Conservation (phyloP, 306 rosid genomes). For the Quercus variabilis region DNA sequence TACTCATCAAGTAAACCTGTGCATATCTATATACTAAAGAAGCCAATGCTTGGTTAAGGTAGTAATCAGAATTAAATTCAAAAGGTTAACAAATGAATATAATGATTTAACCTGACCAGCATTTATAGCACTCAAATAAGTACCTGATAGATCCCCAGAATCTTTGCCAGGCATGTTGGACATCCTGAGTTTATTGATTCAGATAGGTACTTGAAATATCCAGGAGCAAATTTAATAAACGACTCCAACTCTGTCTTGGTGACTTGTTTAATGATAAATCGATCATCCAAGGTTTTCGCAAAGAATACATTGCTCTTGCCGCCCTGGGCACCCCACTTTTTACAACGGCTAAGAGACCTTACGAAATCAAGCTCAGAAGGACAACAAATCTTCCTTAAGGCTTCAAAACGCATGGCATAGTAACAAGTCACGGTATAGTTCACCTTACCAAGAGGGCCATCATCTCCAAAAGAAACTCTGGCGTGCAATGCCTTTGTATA, state of each 20-base stretch:
- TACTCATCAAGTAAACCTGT: neutral
- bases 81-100: neutral
- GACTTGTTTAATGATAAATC: slow-evolving; percentile 88
- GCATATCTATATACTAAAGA: neutral
- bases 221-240: slow-evolving; percentile 76
- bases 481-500: slow-evolving; percentile 69
- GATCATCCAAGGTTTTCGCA: slow-evolving; percentile 91
- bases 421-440: slow-evolving; percentile 73
- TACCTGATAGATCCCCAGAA: slow-evolving; percentile 98
- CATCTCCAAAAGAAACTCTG: slow-evolving; percentile 82
- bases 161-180: slow-evolving; percentile 95
- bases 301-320: slow-evolving; percentile 98
- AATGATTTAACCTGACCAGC: neutral
- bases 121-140: neutral
- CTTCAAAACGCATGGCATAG: slow-evolving; percentile 81
- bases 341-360: slow-evolving; percentile 94
- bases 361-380: slow-evolving; percentile 79
- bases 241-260: slow-evolving; percentile 96
- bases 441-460: slow-evolving; percentile 68
- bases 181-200: slow-evolving; percentile 68
- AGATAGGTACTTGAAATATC: slow-evolving; percentile 81
- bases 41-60: neutral
- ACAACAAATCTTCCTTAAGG: slow-evolving; percentile 82
- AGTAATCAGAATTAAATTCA: neutral
- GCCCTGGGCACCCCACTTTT: slow-evolving; percentile 98